These are phyloP conservation scores for Coemansia sp. DNA, from an alignment of 192 early-diverging fungal species.

Conservation along the genomic window DNA sequence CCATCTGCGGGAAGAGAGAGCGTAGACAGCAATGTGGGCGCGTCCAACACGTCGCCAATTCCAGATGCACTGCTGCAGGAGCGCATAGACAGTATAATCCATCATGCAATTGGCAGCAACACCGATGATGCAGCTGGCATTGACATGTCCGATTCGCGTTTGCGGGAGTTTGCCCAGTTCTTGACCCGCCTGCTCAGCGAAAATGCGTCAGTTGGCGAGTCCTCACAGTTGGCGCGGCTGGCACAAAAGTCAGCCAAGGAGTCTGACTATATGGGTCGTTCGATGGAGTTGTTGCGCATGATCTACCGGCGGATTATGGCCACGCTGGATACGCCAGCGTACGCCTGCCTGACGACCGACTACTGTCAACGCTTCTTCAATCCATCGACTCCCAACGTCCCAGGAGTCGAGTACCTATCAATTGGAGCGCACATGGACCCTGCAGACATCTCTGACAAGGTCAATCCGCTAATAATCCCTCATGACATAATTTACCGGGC, in stretches of 20 bases:
- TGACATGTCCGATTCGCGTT: constrained; percentile 28
- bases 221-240: constrained; percentile 26
- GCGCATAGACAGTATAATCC: constrained; percentile 33
- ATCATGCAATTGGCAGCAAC: constrained; percentile 21
- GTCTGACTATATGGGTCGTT: constrained; percentile 32
- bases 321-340: constrained; percentile 82
- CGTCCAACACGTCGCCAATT: constrained; percentile 2
- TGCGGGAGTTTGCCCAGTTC: constrained; percentile 46
- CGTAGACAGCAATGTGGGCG: constrained; percentile 3
- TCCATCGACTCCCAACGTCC: constrained; percentile 75
- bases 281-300: constrained; percentile 39
- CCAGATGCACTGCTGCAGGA: constrained; percentile 22
- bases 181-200: constrained; percentile 38
- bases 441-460: constrained; percentile 58
- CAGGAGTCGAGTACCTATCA: constrained; percentile 73
- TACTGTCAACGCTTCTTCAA: constrained; percentile 88
- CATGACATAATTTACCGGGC: constrained; percentile 70
- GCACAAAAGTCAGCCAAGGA: constrained; percentile 21
- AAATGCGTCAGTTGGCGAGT: constrained; percentile 36
- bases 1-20: background rate
- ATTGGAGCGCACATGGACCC: constrained; percentile 73
- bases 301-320: constrained; percentile 61
- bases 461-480: constrained; percentile 74
- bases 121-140: constrained; percentile 5
- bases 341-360: constrained; percentile 84